Base-by-base conservation (phyloP, 2,329 filamentous ascomycete species). In the Byssothecium circinans region DNA sequence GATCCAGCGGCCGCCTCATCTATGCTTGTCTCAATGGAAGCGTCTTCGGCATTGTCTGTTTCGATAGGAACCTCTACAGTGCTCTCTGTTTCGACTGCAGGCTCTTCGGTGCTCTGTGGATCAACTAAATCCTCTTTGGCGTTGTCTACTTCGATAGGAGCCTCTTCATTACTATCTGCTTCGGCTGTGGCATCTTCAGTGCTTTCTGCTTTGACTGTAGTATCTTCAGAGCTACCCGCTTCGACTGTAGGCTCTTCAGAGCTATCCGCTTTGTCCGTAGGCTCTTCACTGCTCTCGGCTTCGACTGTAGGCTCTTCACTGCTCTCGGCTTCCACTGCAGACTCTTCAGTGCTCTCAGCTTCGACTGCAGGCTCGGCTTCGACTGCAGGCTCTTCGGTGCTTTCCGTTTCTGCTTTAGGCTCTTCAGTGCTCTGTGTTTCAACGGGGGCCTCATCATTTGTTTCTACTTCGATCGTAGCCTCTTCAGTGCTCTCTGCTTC, bases 401-500 rank as follows among this genome's bases (percentile, higher is more conserved):
- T 18, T 14, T 41, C 17, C 23, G 33, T 19, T 17, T 36, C 33
- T 7, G n/a, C 25, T 18, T 14, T 3, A 11, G 10, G 15, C 25
- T 40, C 37, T n/a, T 15, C 14, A n/a, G 15, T 12, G n/a, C 8
- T 18, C 20, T 25, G 4, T n/a, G 14, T 3, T 15, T 40, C 37
- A 8, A 10, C 12, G 8, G 20, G 37, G n/a, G 37, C 10, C 27
- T 40, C 37, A 27, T 19, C 8, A 2, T 33, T 32, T 23, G 42
- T 49, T 4, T 43, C 30, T 17, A 45, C 37, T 1, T 41, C 27
- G 17, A 47, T 47, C 2, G 41, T 30, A 19, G 49, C 42, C 23
- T 50, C 43, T 11, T 54, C 54, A 18, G 35, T 38, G 10, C 47
- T 43, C 32, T n/a, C 11, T 5, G 35, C 30, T 35, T 38, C 43